Conservation (phyloP, 2,329 filamentous ascomycete genomes). For the Cordyceps javanica region DNA sequence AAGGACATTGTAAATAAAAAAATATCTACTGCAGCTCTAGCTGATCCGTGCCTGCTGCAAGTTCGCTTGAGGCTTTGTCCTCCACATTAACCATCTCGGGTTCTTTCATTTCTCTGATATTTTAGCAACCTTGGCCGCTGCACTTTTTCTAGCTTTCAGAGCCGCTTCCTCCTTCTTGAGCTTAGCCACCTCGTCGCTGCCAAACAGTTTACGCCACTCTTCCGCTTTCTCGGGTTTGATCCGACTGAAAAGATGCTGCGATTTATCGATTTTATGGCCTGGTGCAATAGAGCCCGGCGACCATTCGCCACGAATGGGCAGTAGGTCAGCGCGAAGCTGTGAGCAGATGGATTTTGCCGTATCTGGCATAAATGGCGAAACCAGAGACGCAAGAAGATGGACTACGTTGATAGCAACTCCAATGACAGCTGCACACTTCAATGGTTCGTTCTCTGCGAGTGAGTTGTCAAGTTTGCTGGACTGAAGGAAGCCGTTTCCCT, state of each 20-base stretch:
- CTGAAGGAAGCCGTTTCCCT: conserved; percentile 45
- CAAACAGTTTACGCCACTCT: conserved; percentile 74
- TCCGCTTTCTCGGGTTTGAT: conserved; percentile 77
- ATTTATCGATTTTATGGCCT: conserved; percentile 75
- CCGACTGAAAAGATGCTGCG: conserved; percentile 69
- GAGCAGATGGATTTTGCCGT: conserved; percentile 67
- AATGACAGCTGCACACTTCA: conserved; percentile 51
- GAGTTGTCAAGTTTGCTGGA: conserved; percentile 48
- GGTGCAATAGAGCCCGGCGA: conserved; percentile 54
- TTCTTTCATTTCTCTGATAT: too few relatives aligned
- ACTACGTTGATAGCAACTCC: conserved; percentile 76
- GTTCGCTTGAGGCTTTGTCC: too few relatives aligned
- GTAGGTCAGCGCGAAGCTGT: conserved; percentile 57
- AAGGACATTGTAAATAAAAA: too few relatives aligned
- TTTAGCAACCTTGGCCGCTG: too few relatives aligned
- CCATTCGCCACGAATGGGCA: conserved; percentile 62
- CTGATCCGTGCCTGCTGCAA: too few relatives aligned
- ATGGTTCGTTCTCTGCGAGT: conserved; percentile 47
- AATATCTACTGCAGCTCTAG: too few relatives aligned
- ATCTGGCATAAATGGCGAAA: conserved; percentile 80
- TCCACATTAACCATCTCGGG: too few relatives aligned
- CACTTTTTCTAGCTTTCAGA: too few relatives aligned
- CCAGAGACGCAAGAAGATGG: conserved; percentile 70
- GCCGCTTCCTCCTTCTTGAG: background rate
- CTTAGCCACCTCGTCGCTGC: conserved; percentile 57